phyloP scores from a whole-genome alignment of 129 eudicot genomes.

The Escallonia herrerae region DNA sequence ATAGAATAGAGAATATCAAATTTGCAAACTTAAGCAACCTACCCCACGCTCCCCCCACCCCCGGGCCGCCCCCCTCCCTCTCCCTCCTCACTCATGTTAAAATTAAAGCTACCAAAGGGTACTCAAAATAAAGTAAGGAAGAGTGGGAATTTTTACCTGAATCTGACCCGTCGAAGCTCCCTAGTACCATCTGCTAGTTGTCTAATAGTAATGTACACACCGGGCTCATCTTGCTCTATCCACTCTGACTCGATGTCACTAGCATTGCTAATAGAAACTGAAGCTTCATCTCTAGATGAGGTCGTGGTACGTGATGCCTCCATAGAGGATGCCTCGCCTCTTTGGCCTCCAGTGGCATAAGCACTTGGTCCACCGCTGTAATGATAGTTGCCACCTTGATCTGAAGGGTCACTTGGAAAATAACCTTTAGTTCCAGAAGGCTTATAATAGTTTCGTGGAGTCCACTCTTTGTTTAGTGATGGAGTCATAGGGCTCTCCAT shows the following conservation, averaged over 20 bases:
- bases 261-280: conserved; percentile 82
- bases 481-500: conserved; percentile 83
- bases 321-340: conserved; percentile 68
- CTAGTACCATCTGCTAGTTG: conserved; percentile 90
- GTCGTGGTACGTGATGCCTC: conserved; percentile 92
- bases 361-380: conserved; percentile 49
- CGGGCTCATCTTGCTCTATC: conserved; percentile 93
- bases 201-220: conserved; percentile 84
- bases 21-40: no score
- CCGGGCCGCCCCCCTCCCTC: no score
- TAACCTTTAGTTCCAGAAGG: conserved; percentile 36
- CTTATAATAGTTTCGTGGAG: conserved; percentile 46
- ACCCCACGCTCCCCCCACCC: no score
- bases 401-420: conserved; percentile 30
- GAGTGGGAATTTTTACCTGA: conserved; percentile 43
- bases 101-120: no score
- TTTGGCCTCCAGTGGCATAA: conserved; percentile 40
- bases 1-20: no score
- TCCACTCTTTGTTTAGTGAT: conserved; percentile 71
- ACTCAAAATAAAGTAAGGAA: neutral
- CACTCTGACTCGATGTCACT: conserved; percentile 91
- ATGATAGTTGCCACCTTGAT: conserved; percentile 33
- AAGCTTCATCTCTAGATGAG: conserved; percentile 75
- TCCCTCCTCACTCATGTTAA: no score
- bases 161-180: conserved; percentile 89